A percentile compares a stretch with the other conserved stretches of the same genome.
Conservation (phyloP, 2,329 filamentous ascomycete species). For the Penicillium sp. region DNA sequence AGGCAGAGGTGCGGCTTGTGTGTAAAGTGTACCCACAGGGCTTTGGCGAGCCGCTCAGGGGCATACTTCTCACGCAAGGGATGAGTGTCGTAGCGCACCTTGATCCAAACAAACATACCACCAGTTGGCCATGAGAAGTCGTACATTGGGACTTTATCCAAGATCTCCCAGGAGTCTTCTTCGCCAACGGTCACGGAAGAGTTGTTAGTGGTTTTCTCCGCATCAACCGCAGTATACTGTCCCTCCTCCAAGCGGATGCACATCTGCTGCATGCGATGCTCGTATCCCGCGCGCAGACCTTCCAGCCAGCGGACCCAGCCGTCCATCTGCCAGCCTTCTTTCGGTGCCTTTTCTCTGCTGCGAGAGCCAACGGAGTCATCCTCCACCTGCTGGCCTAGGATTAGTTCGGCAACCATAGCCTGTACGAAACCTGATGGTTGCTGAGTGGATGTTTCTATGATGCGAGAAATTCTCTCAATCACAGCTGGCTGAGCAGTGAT, state of each 20-base stretch:
- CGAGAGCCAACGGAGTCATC: conserved; percentile 46
- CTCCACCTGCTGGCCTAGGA: conserved; percentile 72
- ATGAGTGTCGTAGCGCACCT: conserved; percentile 72
- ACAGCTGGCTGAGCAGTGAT: conserved; percentile 82
- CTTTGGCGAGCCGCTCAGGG: conserved; percentile 62
- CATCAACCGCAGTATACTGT: conserved; percentile 67
- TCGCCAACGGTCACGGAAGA: conserved; percentile 34
- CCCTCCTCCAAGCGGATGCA: conserved; percentile 72
- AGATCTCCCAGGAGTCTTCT: conserved; percentile 71
- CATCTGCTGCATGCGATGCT: conserved; percentile 83
- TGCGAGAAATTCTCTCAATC: conserved; percentile 73
- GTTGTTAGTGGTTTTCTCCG: conserved; percentile 49
- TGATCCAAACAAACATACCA: conserved; percentile 92
- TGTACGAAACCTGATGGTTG: conserved; percentile 92
- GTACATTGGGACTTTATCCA: conserved; percentile 75
- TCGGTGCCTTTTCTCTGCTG: conserved; percentile 53
- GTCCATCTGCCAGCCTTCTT: conserved; percentile 74
- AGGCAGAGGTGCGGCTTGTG: conserved; percentile 72
- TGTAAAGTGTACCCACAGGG: conserved; percentile 74
- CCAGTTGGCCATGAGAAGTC: conserved; percentile 80
- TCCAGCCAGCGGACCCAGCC: conserved; percentile 93
- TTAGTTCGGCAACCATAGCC: conserved; percentile 63
- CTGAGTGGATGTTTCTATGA: conserved; percentile 78
- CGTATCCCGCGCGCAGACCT: conserved; percentile 81
- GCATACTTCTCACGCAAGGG: conserved; percentile 66